Conservation (phyloP, 2,329 filamentous ascomycete species). For the Colletotrichum gigasporum region DNA sequence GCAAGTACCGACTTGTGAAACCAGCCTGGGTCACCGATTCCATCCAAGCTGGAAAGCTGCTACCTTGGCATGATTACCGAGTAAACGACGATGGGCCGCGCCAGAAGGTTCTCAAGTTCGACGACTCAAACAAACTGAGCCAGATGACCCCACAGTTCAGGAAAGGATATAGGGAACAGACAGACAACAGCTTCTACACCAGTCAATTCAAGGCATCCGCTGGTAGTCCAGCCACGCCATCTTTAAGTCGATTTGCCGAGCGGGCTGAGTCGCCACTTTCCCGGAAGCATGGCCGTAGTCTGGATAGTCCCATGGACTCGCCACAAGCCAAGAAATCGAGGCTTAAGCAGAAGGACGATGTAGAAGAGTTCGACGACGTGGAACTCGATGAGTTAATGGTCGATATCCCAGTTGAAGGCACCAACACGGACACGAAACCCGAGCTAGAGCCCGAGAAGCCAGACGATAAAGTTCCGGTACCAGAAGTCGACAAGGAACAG, state of each 20-base stretch:
- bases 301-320: slow-evolving; percentile 30
- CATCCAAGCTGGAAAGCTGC: slow-evolving; percentile 78
- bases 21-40: slow-evolving; percentile 96
- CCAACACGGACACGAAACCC: background rate
- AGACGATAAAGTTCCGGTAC: background rate
- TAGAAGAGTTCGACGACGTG: slow-evolving; percentile 30
- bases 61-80: slow-evolving; percentile 88
- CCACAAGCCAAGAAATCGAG: slow-evolving; percentile 17
- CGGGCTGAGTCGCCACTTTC: slow-evolving; percentile 36
- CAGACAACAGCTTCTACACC: slow-evolving; percentile 83
- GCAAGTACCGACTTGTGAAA: slow-evolving; percentile 89
- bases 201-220: slow-evolving; percentile 66
- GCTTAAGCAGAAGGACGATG: slow-evolving; percentile 14
- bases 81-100: slow-evolving; percentile 80
- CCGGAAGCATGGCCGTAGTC: background rate
- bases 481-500: background rate
- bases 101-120: slow-evolving; percentile 78
- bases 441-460: background rate
- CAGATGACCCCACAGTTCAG: slow-evolving; percentile 67
- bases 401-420: slow-evolving; percentile 12
- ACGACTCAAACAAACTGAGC: slow-evolving; percentile 72
- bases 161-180: slow-evolving; percentile 82
- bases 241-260: slow-evolving; percentile 40
- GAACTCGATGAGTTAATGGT: slow-evolving; percentile 27
- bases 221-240: slow-evolving; percentile 36